These are phyloP conservation scores for Fusarium papillatum DNA, from an alignment of 2,329 filamentous ascomycete species.

Conservation along the genomic window DNA sequence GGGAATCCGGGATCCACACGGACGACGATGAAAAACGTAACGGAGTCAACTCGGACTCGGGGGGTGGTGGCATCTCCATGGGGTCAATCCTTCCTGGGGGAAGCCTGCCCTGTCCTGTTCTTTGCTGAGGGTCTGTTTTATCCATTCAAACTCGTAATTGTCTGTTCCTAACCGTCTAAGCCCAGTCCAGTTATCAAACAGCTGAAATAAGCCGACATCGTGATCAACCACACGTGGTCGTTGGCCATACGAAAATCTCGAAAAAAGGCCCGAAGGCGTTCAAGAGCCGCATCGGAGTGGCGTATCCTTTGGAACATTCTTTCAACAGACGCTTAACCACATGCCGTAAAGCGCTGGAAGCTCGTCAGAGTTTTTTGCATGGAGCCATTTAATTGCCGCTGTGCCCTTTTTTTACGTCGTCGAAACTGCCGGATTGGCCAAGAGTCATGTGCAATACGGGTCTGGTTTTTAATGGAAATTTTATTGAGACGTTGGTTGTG, in stretches of 20 bases:
- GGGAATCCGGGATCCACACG: conserved; percentile 32
- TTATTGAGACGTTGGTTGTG: conserved; percentile 16
- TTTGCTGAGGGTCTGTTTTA: conserved; percentile 5
- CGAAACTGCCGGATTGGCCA: conserved; percentile 32
- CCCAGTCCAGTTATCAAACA: background rate
- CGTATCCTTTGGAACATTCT: conserved; percentile 18
- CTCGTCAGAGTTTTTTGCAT: conserved; percentile 22
- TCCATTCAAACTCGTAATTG: conserved; percentile 30
- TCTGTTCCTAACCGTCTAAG: conserved; percentile 3
- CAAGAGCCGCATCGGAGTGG: conserved; percentile 28
- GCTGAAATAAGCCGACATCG: background rate
- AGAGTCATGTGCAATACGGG: background rate
- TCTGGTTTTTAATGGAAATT: conserved; percentile 4
- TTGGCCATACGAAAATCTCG: background rate
- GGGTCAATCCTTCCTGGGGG: background rate
- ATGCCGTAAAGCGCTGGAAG: conserved; percentile 28
- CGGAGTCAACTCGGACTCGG: conserved; percentile 7
- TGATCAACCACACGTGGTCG: background rate
- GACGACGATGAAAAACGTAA: conserved; percentile 8
- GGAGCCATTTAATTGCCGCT: conserved; percentile 1
- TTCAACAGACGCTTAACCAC: conserved; percentile 10
- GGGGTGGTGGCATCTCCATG: conserved; percentile 14
- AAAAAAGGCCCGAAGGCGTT: conserved; percentile 32
- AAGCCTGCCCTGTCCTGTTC: background rate
- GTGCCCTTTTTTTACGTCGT: conserved; percentile 25